These are phyloP conservation scores for Asclepias syriaca DNA, from an alignment of 257 asterid genomes.

Conservation along the genomic window DNA sequence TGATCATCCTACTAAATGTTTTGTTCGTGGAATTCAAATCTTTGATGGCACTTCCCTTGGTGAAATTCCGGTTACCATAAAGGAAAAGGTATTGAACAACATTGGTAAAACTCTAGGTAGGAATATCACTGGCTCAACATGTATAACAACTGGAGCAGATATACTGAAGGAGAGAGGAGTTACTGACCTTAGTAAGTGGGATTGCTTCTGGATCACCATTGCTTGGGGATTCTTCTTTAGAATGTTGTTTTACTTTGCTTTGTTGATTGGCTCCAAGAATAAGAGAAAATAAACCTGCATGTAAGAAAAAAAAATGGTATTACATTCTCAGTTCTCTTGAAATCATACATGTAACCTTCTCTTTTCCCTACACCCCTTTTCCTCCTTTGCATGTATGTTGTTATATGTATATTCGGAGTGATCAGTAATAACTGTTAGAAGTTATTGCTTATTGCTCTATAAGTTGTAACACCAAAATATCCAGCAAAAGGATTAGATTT, in stretches of 20 bases:
- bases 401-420: not conserved
- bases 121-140: conserved; percentile 25
- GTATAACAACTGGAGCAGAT: conserved; percentile 32
- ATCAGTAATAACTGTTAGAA: too few relatives aligned
- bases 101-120: conserved; percentile 25
- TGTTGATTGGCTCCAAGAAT: conserved; percentile 30
- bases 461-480: too few relatives aligned
- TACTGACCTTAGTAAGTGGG: conserved; percentile 29
- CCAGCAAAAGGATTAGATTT: too few relatives aligned
- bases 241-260: conserved; percentile 28
- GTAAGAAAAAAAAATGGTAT: not conserved
- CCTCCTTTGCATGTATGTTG: not conserved
- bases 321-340: not conserved
- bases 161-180: conserved; percentile 31
- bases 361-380: not conserved
- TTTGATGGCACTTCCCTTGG: conserved; percentile 30
- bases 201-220: conserved; percentile 30
- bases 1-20: conserved; percentile 25
- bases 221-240: conserved; percentile 42
- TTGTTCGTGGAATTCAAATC: conserved; percentile 36
- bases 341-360: not conserved
- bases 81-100: conserved; percentile 21
- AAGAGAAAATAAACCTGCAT: conserved; percentile 25
- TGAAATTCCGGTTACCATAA: conserved; percentile 13
- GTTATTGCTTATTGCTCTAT: too few relatives aligned